A percentile compares a stretch with the other conserved stretches of the same genome.
phyloP scores from a whole-genome alignment of 2,329 filamentous ascomycete species.

The Akanthomyces muscarius region DNA sequence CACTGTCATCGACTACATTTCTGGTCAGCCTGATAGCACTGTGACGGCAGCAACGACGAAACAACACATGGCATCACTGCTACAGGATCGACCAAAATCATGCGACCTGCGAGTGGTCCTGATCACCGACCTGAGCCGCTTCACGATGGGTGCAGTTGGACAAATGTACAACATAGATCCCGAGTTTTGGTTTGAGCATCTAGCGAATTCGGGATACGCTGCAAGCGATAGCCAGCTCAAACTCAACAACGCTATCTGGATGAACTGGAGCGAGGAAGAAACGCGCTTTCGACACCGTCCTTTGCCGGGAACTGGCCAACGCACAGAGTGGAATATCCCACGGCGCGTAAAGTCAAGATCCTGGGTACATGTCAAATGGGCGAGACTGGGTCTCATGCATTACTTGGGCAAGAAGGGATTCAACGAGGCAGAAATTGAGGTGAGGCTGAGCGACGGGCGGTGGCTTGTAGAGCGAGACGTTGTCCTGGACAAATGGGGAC shows the following conservation, averaged over 20 bases:
- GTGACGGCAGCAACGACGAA: slow-evolving; percentile 17
- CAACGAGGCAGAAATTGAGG: slow-evolving; percentile 25
- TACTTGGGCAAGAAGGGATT: slow-evolving; percentile 26
- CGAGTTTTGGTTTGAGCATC: slow-evolving; percentile 30
- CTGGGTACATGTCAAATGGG: slow-evolving; percentile 25
- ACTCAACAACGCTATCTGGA: slow-evolving; percentile 27
- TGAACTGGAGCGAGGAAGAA: slow-evolving; percentile 28
- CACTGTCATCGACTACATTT: slow-evolving; percentile 24
- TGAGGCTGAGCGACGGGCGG: slow-evolving; percentile 22
- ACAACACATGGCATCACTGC: slow-evolving; percentile 17
- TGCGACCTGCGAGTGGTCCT: slow-evolving; percentile 24
- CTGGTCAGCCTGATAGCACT: slow-evolving; percentile 15
- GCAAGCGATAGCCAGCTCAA: slow-evolving; percentile 28
- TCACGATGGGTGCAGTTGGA: slow-evolving; percentile 27
- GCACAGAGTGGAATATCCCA: slow-evolving; percentile 24
- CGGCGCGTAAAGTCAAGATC: slow-evolving; percentile 18
- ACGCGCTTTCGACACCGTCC: slow-evolving; percentile 25
- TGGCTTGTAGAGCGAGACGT: slow-evolving; percentile 25
- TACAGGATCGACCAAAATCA: slow-evolving; percentile 20
- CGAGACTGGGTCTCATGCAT: slow-evolving; percentile 22
- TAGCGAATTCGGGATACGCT: slow-evolving; percentile 26
- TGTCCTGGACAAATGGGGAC: slow-evolving; percentile 22
- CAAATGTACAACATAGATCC: slow-evolving; percentile 27
- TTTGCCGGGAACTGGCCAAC: slow-evolving; percentile 23
- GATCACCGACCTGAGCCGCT: slow-evolving; percentile 29